Conservation (phyloP, 805 yeast species). For the Kodamaea nitidulidarum region DNA sequence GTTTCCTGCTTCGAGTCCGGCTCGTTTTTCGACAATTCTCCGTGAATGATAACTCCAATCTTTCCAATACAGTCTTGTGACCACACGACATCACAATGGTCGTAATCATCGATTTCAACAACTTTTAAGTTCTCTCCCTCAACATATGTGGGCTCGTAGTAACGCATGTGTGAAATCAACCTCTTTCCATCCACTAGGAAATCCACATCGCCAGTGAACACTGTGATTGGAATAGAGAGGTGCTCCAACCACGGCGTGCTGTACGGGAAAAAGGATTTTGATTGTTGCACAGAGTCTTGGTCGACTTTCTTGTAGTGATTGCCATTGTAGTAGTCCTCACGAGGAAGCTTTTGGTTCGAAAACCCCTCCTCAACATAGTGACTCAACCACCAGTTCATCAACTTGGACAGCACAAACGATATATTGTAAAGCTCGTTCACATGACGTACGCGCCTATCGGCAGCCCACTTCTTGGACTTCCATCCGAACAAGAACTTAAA, state of each 20-base stretch:
- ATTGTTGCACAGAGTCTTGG: conserved; percentile 44
- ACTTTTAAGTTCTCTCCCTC: conserved; percentile 34
- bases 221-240: conserved; percentile 49
- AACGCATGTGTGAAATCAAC: conserved; percentile 59
- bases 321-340: conserved; percentile 27
- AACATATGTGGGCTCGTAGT: conserved; percentile 48
- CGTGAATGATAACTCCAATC: conserved; percentile 45
- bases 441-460: conserved; percentile 58
- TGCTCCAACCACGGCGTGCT: conserved; percentile 49
- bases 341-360: conserved; percentile 33
- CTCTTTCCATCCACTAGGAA: conserved; percentile 71
- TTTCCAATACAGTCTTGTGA: conserved; percentile 68
- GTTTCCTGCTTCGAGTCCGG: not conserved
- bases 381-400: conserved; percentile 91
- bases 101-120: conserved; percentile 55
- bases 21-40: not conserved
- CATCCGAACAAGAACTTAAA: conserved; percentile 86
- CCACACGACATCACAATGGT: conserved; percentile 93
- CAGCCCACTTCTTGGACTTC: conserved; percentile 68
- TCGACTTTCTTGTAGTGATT: conserved; percentile 18
- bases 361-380: conserved; percentile 37
- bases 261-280: conserved; percentile 51
- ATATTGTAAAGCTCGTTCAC: conserved; percentile 85
- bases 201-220: conserved; percentile 73
- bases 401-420: conserved; percentile 68